phyloP scores from a whole-genome alignment of 495 filamentous ascomycete genomes.

The Tricharina praecox region DNA sequence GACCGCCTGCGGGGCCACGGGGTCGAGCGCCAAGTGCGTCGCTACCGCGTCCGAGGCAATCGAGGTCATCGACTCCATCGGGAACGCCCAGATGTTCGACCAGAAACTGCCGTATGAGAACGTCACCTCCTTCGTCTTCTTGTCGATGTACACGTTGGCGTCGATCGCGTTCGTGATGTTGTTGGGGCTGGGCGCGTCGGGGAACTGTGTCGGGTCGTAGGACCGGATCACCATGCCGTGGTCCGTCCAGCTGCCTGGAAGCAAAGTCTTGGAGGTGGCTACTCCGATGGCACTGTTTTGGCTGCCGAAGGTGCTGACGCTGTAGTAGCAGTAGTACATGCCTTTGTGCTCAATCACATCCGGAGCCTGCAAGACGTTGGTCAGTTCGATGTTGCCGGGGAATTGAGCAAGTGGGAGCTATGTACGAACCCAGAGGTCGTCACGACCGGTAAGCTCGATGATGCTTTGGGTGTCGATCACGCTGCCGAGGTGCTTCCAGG shows the following conservation, averaged over 20 bases:
- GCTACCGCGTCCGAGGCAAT: neutral
- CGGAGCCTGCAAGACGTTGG: constrained; percentile 26
- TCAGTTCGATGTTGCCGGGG: neutral
- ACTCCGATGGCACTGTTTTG: constrained; percentile 50
- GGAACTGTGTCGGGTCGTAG: constrained; percentile 5
- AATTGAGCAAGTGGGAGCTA: too few relatives aligned
- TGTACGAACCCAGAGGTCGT: constrained; percentile 13
- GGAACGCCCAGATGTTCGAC: constrained; percentile 12
- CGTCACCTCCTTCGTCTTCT: constrained; percentile 1
- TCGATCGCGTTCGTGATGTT: constrained; percentile 15
- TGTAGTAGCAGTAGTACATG: constrained; percentile 58
- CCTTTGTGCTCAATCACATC: constrained; percentile 41
- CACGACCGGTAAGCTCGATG: constrained; percentile 20
- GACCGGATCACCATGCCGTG: constrained; percentile 8
- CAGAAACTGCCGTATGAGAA: constrained; percentile 14
- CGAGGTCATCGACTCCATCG: constrained; percentile 8
- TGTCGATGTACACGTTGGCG: constrained; percentile 16
- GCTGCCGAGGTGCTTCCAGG: constrained; percentile 31
- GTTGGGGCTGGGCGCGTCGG: constrained; percentile 8
- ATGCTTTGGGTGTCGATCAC: constrained; percentile 29
- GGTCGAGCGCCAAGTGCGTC: constrained; percentile 6
- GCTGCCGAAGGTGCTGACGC: constrained; percentile 48
- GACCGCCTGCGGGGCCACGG: constrained; percentile 16
- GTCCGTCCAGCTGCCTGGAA: constrained; percentile 38
- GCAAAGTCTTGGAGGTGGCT: constrained; percentile 45